Evolutionary conservation across 305 asterid genomes (phyloP).

Genomic region (Euphrasia arctica): DNA sequence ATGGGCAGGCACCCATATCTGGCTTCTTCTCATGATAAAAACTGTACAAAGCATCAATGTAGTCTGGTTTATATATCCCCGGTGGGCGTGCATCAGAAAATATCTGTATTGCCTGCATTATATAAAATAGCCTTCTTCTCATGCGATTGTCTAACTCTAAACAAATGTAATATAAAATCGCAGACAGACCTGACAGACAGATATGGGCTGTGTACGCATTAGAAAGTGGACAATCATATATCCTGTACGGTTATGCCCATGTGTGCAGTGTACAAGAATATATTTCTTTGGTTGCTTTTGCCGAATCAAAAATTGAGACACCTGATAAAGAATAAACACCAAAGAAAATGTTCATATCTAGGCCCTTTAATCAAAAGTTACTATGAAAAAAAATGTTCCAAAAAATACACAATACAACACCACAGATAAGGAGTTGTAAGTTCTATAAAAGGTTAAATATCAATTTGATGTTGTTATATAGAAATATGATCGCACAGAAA

Average conservation of each 20-base stretch:
- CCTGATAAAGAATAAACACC: constrained; percentile 38
- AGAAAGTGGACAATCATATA: constrained; percentile 92
- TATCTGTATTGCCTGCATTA: constrained; percentile 63
- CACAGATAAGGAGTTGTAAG: background rate
- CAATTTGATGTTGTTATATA: background rate
- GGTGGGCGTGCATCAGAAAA: constrained; percentile 98
- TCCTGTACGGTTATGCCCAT: constrained; percentile 98
- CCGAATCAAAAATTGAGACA: constrained; percentile 58
- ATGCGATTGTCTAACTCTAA: constrained; percentile 7
- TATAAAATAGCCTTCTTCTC: background rate
- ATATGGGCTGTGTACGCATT: constrained; percentile 66
- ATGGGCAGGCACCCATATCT: constrained; percentile 74
- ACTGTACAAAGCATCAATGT: constrained; percentile 76
- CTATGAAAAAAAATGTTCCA: background rate
- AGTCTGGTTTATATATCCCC: constrained; percentile 93
- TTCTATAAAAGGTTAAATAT: background rate
- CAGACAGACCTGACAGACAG: constrained; percentile 78
- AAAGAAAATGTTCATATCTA: constrained; percentile 18
- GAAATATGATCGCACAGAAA: constrained; percentile 19
- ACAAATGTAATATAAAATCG: constrained; percentile 10
- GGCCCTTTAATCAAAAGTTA: constrained; percentile 9
- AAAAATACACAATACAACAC: constrained; percentile 12
- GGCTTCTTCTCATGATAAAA: constrained; percentile 95
- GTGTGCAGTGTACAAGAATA: constrained; percentile 94
- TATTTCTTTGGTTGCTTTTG: constrained; percentile 68